Percentiles rank a stretch among this genome's conserved stretches.
Evolutionary conservation across 2,329 filamentous ascomycete genomes (phyloP).

Genomic region (Phaeosphaeria sp.): DNA sequence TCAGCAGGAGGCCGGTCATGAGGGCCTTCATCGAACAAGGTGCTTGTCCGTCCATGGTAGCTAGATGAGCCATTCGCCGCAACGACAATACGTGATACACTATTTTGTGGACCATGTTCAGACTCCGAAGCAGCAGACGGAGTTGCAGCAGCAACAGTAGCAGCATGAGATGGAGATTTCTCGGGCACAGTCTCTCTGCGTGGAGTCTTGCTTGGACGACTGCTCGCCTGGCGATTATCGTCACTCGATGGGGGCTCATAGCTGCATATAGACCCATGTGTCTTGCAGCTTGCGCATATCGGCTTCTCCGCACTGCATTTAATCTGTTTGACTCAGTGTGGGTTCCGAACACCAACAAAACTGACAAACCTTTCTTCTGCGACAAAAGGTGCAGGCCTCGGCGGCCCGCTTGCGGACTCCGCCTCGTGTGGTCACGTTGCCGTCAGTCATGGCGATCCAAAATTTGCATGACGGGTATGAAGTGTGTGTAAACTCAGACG

Average conservation of each 20-base stretch:
- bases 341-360: neutral
- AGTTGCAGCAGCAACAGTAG: neutral
- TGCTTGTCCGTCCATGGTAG: conserved; percentile 60
- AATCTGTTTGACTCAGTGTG: conserved; percentile 45
- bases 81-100: conserved; percentile 49
- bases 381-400: conserved; percentile 49
- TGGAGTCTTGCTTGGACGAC: conserved; percentile 25
- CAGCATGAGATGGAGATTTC: conserved; percentile 1
- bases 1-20: conserved; percentile 24
- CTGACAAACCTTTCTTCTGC: conserved; percentile 45
- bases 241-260: conserved; percentile 45
- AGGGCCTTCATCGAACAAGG: conserved; percentile 54
- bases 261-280: conserved; percentile 54
- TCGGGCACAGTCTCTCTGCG: conserved; percentile 12
- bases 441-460: conserved; percentile 1
- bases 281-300: conserved; percentile 55
- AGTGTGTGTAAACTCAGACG: neutral
- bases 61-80: conserved; percentile 51
- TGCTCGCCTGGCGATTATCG: conserved; percentile 22
- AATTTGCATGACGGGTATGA: neutral
- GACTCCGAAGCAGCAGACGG: neutral
- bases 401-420: conserved; percentile 30
- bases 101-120: conserved; percentile 28
- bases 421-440: conserved; percentile 15
- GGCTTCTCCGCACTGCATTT: conserved; percentile 58